Base-by-base conservation (phyloP, 1,284 basidiomycete genomes). In the Waitea zeae region DNA sequence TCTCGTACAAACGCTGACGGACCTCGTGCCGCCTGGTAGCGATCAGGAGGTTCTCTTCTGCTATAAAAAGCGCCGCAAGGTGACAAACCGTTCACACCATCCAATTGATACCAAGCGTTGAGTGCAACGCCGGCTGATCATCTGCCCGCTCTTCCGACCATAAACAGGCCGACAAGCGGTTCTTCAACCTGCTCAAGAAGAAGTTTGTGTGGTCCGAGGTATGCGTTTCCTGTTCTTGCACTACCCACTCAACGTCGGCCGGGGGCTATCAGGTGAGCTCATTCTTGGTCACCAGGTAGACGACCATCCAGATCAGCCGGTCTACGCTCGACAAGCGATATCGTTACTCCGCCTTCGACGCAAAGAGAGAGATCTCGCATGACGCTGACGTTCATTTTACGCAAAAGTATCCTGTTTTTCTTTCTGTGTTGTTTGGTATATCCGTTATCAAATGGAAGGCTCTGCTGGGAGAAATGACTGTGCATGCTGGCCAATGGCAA, bases 21-120 rank as follows among this genome's bases (percentile, higher is more conserved):
- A 77, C 29, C 66, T 95, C 13, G 58, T 65, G 1, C 35, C 51
- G 2, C 62, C 62, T 5, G 55, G 50, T 1, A 37, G 48, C 13
- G 52, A 49, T 27, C 72, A 76, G 4, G 78, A 87, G 41, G 67
- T 89, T 38, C 53, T 88, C 17, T 93, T 96, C 52, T 92, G 87
- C 52, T 93, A 89, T 57, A 90, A 92, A 57, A 93, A 93, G 50
- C 67, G 89, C 33, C 67, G 90, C 54, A 93, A 90, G 70, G 86
- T 81, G 35, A n/a, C n/a, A n/a, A n/a, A 19, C 17, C 19, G 12
- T 18, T n/a, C 19, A 27, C 18, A 13, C 19, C 11, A 19, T 35
- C 24, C 19, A 12, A 12, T 9, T 45, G 37, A 19, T 17, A 15
- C 24, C 30, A 20, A 5, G n/a, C 28, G 14, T 9, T 14, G 26